Base-by-base conservation (phyloP, 2,329 filamentous ascomycete genomes). In the Colletotrichum sp. region DNA sequence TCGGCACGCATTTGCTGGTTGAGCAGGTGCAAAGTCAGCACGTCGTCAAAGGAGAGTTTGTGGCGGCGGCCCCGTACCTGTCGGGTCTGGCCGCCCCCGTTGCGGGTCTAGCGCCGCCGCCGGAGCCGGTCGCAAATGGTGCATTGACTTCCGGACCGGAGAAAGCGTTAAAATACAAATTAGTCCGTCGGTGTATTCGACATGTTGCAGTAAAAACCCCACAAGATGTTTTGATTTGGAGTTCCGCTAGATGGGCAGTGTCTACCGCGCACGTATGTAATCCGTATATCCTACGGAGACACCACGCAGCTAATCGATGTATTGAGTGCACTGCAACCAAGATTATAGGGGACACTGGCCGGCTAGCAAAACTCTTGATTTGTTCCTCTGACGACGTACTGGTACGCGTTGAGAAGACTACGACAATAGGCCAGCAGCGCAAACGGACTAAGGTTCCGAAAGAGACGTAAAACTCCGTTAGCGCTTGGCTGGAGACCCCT, bases 161-260 rank as follows among this genome's bases (percentile, higher is more conserved):
- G 3, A n/a, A 49, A 4, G 44, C 44, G n/a, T 21, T 3, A 7
- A 21, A 13, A 1, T 49, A 21, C 0, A 49, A 1, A 49, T 1
- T 12, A 0, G 2, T 49, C 18, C n/a, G n/a, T 7, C 15, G 0
- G 13, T 16, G 4, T 1, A 0, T 21, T 49, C 44, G 0, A 13
- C 44, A 13, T 21, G n/a, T 7, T 12, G 44, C 44, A 1, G n/a
- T 13, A 2, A 13, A 21, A 13, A 4, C 26, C 6, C 6, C 32
- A 6, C 32, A 0, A 34, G 32, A 13, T 34, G 13, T 34, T 34
- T 7, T 34, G 12, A 34, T 34, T 34, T 34, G 2, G 32, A 34
- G 32, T 7, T 34, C 6, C 6, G 12, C 13, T 15, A 34, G 32
- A 6, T 2, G 32, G 1, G 32, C 32, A 34, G 32, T 34, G 32